Percentiles rank a stretch among this genome's conserved stretches.
These are phyloP conservation scores for Xylaria castorea DNA, from an alignment of 495 filamentous ascomycete species.

Conservation along the genomic window DNA sequence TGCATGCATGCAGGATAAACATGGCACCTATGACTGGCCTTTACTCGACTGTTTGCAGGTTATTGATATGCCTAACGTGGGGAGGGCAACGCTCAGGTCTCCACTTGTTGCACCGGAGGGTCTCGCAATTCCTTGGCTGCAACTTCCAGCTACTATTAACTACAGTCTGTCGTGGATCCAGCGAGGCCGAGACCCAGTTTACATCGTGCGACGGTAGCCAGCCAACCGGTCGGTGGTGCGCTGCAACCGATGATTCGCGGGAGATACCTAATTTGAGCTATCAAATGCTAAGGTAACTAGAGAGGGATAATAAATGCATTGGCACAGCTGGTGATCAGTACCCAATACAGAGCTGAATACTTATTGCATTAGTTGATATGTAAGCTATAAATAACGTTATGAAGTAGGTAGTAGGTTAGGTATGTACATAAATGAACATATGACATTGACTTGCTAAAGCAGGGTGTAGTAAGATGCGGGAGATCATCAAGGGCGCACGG, in stretches of 20 bases:
- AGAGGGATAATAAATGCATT: neutral
- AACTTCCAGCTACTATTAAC: neutral
- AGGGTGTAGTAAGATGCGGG: neutral
- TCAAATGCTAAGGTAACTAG: neutral
- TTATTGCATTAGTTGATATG: neutral
- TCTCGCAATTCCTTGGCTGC: neutral
- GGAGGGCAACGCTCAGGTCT: neutral
- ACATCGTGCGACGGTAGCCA: slow-evolving; percentile 1
- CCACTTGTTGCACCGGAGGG: slow-evolving; percentile 14
- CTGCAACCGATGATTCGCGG: slow-evolving; percentile 9
- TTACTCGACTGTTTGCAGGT: neutral
- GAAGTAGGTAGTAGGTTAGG: no score
- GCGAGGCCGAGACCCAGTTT: slow-evolving; percentile 2
- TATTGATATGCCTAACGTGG: slow-evolving; percentile 14
- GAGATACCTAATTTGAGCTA: neutral
- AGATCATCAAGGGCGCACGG: neutral
- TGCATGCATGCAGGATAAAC: slow-evolving; percentile 2
- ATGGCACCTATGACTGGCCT: neutral
- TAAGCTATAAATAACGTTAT: neutral
- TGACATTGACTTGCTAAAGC: no score
- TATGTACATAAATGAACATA: no score
- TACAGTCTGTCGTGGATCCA: slow-evolving; percentile 13
- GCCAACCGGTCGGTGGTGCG: neutral
- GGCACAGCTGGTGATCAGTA: no score
- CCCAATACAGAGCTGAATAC: neutral